Base-by-base conservation (phyloP, 2,329 filamentous ascomycete species). In the Ascochyta pisi region DNA sequence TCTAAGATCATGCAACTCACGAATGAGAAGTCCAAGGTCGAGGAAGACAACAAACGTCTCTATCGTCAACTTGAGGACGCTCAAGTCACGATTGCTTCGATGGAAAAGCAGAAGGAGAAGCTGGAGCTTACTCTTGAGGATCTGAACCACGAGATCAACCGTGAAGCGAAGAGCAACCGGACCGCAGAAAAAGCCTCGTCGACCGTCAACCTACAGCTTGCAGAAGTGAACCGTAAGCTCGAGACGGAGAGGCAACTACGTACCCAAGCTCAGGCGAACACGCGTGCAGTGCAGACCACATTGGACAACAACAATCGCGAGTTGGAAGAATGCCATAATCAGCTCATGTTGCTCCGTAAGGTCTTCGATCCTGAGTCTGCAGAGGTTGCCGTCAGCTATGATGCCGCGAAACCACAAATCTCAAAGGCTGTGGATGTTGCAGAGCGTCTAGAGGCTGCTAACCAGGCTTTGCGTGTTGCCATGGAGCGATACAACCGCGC, bases 51-150 rank as follows among this genome's bases (percentile, higher is more conserved):
- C 69, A 84, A 85, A 73, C 90, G 89, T 64, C 83, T 97, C 15
- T 86, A 89, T 70, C 90, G 91, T 66, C 91, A 97, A 71, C 83
- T 97, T 12, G 92, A 90, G 53, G 93, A 97, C 63, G 84, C 90
- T 6, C 94, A 97, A 67, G 77, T 97, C 23, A 87, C 87, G 5
- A 87, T 96, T 62, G 90, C 90, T 0, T 90, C 91, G 1, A 79
- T 97, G 7, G 92, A 97, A 74, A 98, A 98, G 81, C 92, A 95
- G 74, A 90, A 95, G 48, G 94, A 98, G 77, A 97, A 97, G 76
- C 82, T 98, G 26, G 86, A 92, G 47, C 83, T 98, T 38, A 92
- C 85, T 67, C 78, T 98, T 8, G 94, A 99, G 73, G 94, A 99
- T 73, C 81, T 97, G 33, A 96, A 92, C 65, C 94, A 98, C 66